These are phyloP conservation scores for Camillea tinctor DNA, from an alignment of 2,329 filamentous ascomycete genomes.

Conservation along the genomic window DNA sequence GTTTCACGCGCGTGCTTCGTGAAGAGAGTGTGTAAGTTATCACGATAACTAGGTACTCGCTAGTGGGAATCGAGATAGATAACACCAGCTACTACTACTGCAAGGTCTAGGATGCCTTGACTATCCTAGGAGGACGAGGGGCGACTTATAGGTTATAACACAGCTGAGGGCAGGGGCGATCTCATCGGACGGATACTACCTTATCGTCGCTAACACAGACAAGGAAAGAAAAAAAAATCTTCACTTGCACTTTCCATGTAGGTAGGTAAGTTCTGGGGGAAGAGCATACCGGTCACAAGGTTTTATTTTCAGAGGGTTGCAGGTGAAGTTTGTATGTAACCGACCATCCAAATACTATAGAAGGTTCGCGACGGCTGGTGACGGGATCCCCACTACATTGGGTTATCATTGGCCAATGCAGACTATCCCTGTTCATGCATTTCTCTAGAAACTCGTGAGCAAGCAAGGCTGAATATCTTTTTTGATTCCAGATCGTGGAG, in stretches of 20 bases:
- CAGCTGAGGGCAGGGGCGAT: background rate
- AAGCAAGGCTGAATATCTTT: slow-evolving; percentile 18
- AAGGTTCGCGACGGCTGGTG: background rate
- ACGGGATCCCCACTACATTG: background rate
- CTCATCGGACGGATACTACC: background rate
- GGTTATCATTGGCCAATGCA: slow-evolving; percentile 17
- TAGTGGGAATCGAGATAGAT: background rate
- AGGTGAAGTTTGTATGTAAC: slow-evolving; percentile 13
- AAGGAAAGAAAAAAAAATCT: background rate
- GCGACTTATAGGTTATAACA: background rate
- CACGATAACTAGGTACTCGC: background rate
- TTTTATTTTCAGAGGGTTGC: slow-evolving; percentile 3
- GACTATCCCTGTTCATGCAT: slow-evolving; percentile 4
- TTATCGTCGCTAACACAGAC: background rate
- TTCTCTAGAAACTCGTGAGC: slow-evolving; percentile 11
- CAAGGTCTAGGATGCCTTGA: background rate
- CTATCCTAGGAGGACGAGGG: background rate
- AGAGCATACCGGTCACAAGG: no score
- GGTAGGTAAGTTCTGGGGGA: no score
- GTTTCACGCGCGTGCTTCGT: background rate
- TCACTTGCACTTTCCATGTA: background rate
- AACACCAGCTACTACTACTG: background rate
- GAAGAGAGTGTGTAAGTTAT: background rate
- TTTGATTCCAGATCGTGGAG: slow-evolving; percentile 1
- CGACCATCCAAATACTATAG: background rate